A percentile compares a stretch with the other conserved stretches of the same genome.
These are phyloP conservation scores for Trichoderma sp. DNA, from an alignment of 2,329 filamentous ascomycete genomes.

Conservation along the genomic window DNA sequence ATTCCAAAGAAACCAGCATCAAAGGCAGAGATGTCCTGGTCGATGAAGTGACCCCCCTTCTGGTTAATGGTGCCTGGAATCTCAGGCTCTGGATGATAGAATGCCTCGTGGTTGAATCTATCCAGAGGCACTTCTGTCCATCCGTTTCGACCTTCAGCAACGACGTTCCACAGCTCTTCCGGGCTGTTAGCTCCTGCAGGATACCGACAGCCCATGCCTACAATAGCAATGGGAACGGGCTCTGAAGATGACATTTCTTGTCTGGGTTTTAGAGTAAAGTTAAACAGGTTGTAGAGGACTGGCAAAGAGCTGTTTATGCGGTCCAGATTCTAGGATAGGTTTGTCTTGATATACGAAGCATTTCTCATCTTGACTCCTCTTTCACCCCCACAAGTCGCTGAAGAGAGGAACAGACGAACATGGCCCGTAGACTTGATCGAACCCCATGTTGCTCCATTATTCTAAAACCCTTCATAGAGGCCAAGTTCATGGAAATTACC, in stretches of 20 bases:
- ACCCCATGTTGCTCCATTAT: not conserved
- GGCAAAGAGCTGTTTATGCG: not conserved
- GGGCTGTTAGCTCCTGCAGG: conserved; percentile 37
- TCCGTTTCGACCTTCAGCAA: conserved; percentile 32
- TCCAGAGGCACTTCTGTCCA: conserved; percentile 37
- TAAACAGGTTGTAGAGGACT: not conserved
- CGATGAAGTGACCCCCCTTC: conserved; percentile 27
- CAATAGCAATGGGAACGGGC: conserved; percentile 25
- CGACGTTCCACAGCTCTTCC: conserved; percentile 39
- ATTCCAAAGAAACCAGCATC: conserved; percentile 35
- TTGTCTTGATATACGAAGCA: not conserved
- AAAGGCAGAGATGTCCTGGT: conserved; percentile 37
- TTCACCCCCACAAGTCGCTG: not conserved
- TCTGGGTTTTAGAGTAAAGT: not conserved
- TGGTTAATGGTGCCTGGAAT: conserved; percentile 25
- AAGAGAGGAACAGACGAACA: not conserved
- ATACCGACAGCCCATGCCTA: conserved; percentile 43
- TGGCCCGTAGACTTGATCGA: not conserved
- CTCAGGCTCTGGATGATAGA: conserved; percentile 42
- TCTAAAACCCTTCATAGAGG: not conserved
- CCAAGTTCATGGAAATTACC: not conserved
- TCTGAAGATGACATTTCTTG: not conserved
- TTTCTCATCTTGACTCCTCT: not conserved
- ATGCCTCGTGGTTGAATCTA: conserved; percentile 41
- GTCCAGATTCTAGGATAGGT: accelerated